Evolutionary conservation across 78 protist species (phyloP), one percentile per base, ranked within the genome.

Genomic region (Dictyostelium discoideum): DNA sequence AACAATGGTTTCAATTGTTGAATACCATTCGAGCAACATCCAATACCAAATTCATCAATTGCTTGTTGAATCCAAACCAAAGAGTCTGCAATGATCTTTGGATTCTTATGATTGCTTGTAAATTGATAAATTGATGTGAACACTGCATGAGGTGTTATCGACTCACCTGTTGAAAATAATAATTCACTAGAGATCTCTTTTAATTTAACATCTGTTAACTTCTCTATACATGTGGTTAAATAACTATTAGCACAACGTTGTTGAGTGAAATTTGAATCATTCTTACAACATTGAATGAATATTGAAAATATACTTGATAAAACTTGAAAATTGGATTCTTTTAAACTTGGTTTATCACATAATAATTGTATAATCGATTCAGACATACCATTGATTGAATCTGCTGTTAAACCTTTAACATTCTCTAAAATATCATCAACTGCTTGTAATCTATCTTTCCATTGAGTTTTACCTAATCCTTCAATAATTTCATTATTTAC

Each of bases 271-370:
- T 48, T 42, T 11, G 74, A 14, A 37, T 90, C 95, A 11, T 8
- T 29, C 26, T 44, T 90, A 16, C 76, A 14, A 4, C 84, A n/a
- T 14, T 67, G 32, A 5, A 39, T 46, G 14, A 90, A 22, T 13
- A 90, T 82, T 16, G 76, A 13, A 13, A 82, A n/a, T 5, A 83
- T 37, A 65, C 67, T 65, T 24, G 60, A 81, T 13, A 54, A 42
- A 10, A 90, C 95, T 76, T 92, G 96, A 72, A 85, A 85, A 44
- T 84, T 92, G 0, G 85, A 9, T 76, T 92, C 96, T 37, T 92
- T 92, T 84, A 88, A 92, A 32, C 96, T 79, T 29, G 96, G 96
- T 69, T 92, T 92, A n/a, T 92, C 92, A 37, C 60, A 48, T 6
- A 90, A 29, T 10, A 46, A 22, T 1, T 26, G 50, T 44, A 85